Percentiles rank a stretch among this genome's conserved stretches.
Evolutionary conservation across 163 green algal genomes (phyloP).

Genomic region (Chlamydomonas reinhardtii): DNA sequence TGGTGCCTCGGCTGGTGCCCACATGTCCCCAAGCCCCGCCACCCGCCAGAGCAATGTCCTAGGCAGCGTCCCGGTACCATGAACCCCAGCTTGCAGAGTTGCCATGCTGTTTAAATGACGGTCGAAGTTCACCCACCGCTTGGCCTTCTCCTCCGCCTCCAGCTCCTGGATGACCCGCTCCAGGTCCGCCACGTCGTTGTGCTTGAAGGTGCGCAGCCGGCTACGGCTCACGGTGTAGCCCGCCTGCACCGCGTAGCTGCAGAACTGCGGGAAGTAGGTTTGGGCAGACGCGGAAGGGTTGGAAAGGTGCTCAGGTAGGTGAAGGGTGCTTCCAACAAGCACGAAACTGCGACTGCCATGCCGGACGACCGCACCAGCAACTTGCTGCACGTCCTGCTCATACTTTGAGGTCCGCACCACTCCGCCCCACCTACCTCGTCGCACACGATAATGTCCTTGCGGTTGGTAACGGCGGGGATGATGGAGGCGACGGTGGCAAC

Average conservation of each 20-base stretch:
- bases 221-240: slow-evolving; percentile 85
- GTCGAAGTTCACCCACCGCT: slow-evolving; percentile 49
- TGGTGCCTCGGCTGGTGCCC: too few species aligned
- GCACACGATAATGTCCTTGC: slow-evolving; percentile 91
- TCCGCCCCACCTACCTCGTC: slow-evolving; percentile 78
- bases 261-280: slow-evolving; percentile 58
- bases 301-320: too few species aligned
- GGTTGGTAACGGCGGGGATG: slow-evolving; percentile 95
- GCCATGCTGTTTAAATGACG: too few species aligned
- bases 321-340: too few species aligned
- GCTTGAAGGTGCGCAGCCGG: slow-evolving; percentile 86
- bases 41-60: too few species aligned
- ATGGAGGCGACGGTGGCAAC: slow-evolving; percentile 91
- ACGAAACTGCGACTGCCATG: too few species aligned
- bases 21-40: too few species aligned
- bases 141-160: slow-evolving; percentile 68
- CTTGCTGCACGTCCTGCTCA: too few species aligned
- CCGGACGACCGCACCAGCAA: too few species aligned
- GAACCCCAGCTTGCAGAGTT: too few species aligned
- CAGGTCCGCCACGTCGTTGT: slow-evolving; percentile 96
- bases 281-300: background rate
- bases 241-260: slow-evolving; percentile 87
- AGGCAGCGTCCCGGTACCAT: too few species aligned
- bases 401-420: too few species aligned
- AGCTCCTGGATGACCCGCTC: slow-evolving; percentile 81